Percentiles rank a stretch among this genome's conserved stretches.
Evolutionary conservation across 371 early-diverging fungal species (phyloP).

Genomic region (Basidiobolus meristosporus): DNA sequence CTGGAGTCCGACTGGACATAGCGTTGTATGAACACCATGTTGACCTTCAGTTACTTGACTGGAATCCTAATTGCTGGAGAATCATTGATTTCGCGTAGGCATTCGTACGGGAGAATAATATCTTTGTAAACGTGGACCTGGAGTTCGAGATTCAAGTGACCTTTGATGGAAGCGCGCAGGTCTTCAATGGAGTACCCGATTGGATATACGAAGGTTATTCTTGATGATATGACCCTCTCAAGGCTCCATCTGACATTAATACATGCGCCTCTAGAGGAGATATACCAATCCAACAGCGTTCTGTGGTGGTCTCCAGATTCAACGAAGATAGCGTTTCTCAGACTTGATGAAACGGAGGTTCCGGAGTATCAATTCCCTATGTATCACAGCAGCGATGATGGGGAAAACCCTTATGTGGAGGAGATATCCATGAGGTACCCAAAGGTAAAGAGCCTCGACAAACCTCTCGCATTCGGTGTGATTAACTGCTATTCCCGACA

Average conservation of each 20-base stretch:
- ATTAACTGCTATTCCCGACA: too few relatives aligned
- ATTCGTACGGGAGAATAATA: slow-evolving; percentile 73
- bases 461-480: too few relatives aligned
- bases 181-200: slow-evolving; percentile 91
- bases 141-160: slow-evolving; percentile 50
- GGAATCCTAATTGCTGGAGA: background rate
- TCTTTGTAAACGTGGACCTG: slow-evolving; percentile 55
- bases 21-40: slow-evolving; percentile 16
- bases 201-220: slow-evolving; percentile 80
- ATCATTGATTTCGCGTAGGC: slow-evolving; percentile 20
- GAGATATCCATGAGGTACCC: slow-evolving; percentile 66
- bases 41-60: slow-evolving; percentile 2
- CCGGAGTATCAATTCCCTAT: slow-evolving; percentile 54
- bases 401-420: slow-evolving; percentile 42
- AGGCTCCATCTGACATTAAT: background rate
- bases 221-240: too few relatives aligned
- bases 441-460: slow-evolving; percentile 37
- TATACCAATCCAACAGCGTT: slow-evolving; percentile 39
- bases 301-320: slow-evolving; percentile 88
- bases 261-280: slow-evolving; percentile 44
- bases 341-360: slow-evolving; percentile 69
- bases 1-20: slow-evolving; percentile 71
- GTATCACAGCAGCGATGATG: slow-evolving; percentile 18
- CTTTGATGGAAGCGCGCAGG: slow-evolving; percentile 53
- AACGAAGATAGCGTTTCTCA: slow-evolving; percentile 56